Conservation (phyloP, 1,284 basidiomycete genomes). For the Ceratobasidium sp. region DNA sequence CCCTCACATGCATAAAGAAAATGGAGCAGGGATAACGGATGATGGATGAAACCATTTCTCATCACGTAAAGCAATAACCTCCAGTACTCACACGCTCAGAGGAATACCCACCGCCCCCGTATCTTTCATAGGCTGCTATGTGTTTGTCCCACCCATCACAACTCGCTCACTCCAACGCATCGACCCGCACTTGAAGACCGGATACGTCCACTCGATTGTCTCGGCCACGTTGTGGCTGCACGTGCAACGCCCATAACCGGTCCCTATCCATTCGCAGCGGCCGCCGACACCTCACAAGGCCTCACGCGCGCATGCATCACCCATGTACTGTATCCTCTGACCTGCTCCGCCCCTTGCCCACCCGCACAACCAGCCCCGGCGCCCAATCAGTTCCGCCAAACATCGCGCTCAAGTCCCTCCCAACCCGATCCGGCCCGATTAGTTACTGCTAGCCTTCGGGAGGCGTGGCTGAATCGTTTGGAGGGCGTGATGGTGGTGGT, state of each 20-base stretch:
- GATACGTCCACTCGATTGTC: constrained; percentile 18
- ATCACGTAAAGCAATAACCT: background rate
- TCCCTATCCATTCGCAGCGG: constrained; percentile 30
- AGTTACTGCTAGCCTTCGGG: too few species aligned
- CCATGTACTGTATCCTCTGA: too few species aligned
- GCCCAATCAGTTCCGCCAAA: too few species aligned
- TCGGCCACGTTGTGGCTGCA: constrained; percentile 20
- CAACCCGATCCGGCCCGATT: too few species aligned
- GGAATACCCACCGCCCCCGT: constrained; percentile 23
- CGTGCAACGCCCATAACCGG: constrained; percentile 19
- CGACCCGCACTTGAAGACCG: background rate
- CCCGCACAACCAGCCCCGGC: too few species aligned
- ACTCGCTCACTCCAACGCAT: constrained; percentile 17
- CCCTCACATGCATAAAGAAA: background rate
- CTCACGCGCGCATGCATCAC: constrained; percentile 5
- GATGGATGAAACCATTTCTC: background rate
- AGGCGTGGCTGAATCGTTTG: too few species aligned
- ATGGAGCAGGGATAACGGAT: background rate
- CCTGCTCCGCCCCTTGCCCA: too few species aligned
- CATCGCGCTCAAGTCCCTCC: too few species aligned
- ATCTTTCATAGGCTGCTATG: constrained; percentile 11
- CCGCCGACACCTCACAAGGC: constrained; percentile 13
- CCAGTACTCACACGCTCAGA: background rate
- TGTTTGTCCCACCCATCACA: background rate
- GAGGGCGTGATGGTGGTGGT: too few species aligned